A percentile compares a stretch with the other conserved stretches of the same genome.
Conservation (phyloP, 805 yeast species). For the Teunomyces barrocoloradensis region DNA sequence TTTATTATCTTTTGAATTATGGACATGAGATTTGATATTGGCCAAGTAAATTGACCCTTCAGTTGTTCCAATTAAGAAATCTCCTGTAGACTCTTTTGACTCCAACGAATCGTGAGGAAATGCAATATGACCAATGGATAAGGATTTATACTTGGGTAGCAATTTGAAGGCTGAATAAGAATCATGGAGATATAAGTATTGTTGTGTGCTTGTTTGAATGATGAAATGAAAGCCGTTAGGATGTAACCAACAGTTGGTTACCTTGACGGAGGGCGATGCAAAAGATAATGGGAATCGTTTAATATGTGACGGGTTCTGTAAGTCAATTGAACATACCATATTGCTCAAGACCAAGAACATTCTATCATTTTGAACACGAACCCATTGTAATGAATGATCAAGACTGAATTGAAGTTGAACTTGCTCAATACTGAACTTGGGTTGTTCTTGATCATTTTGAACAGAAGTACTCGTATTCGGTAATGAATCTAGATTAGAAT, state of each 20-base stretch:
- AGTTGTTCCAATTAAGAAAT: slow-evolving; percentile 27
- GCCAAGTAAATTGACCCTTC: slow-evolving; percentile 30
- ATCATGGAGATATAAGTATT: slow-evolving; percentile 31
- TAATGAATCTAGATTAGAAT: background rate
- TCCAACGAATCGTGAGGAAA: slow-evolving; percentile 14
- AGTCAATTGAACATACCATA: slow-evolving; percentile 29
- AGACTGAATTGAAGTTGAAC: slow-evolving; percentile 41
- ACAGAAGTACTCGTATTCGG: background rate
- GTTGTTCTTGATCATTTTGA: slow-evolving; percentile 12
- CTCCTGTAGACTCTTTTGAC: slow-evolving; percentile 22
- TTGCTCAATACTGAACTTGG: slow-evolving; percentile 30
- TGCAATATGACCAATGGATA: slow-evolving; percentile 24
- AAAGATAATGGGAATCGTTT: slow-evolving; percentile 20
- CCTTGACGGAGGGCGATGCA: slow-evolving; percentile 2
- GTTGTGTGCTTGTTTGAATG: slow-evolving; percentile 21
- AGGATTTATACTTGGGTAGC: slow-evolving; percentile 30
- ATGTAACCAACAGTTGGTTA: slow-evolving; percentile 36
- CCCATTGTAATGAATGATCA: slow-evolving; percentile 17
- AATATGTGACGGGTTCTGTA: slow-evolving; percentile 35
- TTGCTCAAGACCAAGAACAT: slow-evolving; percentile 30
- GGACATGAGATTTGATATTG: slow-evolving; percentile 27
- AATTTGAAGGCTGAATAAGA: slow-evolving; percentile 31
- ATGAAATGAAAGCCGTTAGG: slow-evolving; percentile 37
- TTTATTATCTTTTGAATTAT: slow-evolving; percentile 23
- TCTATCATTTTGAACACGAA: slow-evolving; percentile 31